Base-by-base conservation (phyloP, 1,139 yeast species). In the Spathaspora sp. region DNA sequence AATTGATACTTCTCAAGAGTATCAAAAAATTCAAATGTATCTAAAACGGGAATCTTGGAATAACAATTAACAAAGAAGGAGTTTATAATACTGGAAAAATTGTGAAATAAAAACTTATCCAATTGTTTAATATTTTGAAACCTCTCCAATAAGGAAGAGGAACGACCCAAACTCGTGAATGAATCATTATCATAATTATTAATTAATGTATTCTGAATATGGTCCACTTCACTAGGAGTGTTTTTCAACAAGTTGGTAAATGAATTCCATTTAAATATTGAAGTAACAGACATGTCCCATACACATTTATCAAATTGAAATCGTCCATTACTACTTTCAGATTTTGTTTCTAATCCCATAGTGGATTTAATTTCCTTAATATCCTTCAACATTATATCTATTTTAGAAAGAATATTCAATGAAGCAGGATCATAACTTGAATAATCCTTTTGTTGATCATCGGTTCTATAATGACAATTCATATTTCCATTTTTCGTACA, bases 251-350 rank as follows among this genome's bases (percentile, higher is more conserved):
- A 48, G 17, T 54, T 46, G 13, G 48, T 44, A 42, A 69, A 60
- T 42, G 53, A 66, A 7, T 52, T 51, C 81, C 81, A 76, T 39
- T 59, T 60, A 31, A 73, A 45, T 1, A 72, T 52, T 17, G 70
- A 58, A n/a, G 70, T 68, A 6, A 65, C 51, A 6, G 75, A 68
- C 61, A 74, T 63, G 51, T 72, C 74, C 81, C 81, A 76, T 25
- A 61, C 29, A 44, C 64, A 61, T 18, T 47, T 51, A 44, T 59
- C 62, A 44, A 55, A 34, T 27, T 20, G 31, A 20, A 37, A 37
- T 26, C 20, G 15, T 20, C 10, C 13, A 37, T 29, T 33, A 13
- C 15, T 9, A 27, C 13, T 4, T 10, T 7, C 36, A 4, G 17
- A 8, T 40, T 24, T 27, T 9, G 15, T 17, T 15, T 42, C 29